A percentile compares a stretch with the other conserved stretches of the same genome.
Evolutionary conservation across 2,329 filamentous ascomycete species (phyloP).

Genomic region (Cadophora malorum): DNA sequence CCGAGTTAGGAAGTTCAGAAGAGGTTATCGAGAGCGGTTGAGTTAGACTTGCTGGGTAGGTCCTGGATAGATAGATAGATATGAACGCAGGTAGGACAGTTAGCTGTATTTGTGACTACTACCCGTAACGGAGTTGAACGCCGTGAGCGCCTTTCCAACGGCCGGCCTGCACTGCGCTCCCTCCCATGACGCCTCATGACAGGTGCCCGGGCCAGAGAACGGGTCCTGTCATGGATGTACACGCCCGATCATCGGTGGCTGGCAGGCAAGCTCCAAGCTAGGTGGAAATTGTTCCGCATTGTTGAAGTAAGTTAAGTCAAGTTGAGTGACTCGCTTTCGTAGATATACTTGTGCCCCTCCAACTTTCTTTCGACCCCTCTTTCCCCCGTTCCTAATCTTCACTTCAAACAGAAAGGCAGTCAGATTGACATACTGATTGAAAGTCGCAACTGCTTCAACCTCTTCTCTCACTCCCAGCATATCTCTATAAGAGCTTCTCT

Average conservation of each 20-base stretch:
- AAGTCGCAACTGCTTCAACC: neutral
- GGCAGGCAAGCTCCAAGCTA: constrained; percentile 36
- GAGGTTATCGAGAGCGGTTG: constrained; percentile 1
- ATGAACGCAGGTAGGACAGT: neutral
- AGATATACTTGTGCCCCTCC: constrained; percentile 40
- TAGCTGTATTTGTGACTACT: neutral
- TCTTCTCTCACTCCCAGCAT: neutral
- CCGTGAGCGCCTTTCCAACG: constrained; percentile 13
- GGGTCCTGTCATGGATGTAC: constrained; percentile 31
- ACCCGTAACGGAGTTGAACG: constrained; percentile 19
- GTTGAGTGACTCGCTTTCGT: constrained; percentile 16
- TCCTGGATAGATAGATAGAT: constrained; percentile 5
- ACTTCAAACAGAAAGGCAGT: constrained; percentile 1
- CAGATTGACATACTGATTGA: neutral
- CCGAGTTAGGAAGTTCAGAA: constrained; percentile 23
- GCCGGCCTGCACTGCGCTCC: neutral
- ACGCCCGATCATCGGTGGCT: constrained; percentile 41
- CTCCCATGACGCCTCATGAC: constrained; percentile 21
- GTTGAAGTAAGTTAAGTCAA: neutral
- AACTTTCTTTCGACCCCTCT: constrained; percentile 33
- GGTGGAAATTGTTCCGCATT: constrained; percentile 39
- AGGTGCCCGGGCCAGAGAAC: constrained; percentile 19
- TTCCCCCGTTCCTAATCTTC: constrained; percentile 24
- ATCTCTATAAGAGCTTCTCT: neutral
- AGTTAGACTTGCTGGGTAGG: neutral